Conservation (phyloP, 1,284 basidiomycete genomes). For the Leccinum solheimii region DNA sequence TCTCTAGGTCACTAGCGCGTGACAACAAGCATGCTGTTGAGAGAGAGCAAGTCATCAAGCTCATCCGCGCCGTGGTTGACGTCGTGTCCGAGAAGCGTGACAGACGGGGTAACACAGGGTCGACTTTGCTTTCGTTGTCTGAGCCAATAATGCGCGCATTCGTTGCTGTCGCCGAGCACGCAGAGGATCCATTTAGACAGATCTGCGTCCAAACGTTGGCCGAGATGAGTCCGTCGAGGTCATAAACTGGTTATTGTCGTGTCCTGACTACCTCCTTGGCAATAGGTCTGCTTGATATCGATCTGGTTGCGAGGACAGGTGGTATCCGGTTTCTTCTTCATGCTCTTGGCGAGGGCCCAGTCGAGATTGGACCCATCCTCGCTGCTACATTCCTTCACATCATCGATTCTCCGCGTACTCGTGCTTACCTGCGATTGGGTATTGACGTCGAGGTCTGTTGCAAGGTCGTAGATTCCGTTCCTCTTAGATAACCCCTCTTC, state of each 20-base stretch:
- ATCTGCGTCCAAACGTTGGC: conserved; percentile 89
- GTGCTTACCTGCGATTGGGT: conserved; percentile 79
- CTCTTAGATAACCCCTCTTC: conserved; percentile 1
- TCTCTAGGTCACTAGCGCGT: conserved; percentile 72
- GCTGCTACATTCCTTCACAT: conserved; percentile 83
- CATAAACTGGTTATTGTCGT: conserved; percentile 10
- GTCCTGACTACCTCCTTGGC: conserved; percentile 16
- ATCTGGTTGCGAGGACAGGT: conserved; percentile 78
- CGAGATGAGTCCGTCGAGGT: conserved; percentile 72
- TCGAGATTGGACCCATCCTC: conserved; percentile 84
- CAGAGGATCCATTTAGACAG: conserved; percentile 85
- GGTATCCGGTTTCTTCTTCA: conserved; percentile 89
- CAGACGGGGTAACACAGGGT: conserved; percentile 43
- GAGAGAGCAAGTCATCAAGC: conserved; percentile 92
- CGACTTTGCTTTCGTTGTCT: conserved; percentile 58
- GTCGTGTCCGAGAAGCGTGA: conserved; percentile 60
- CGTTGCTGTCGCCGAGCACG: conserved; percentile 90
- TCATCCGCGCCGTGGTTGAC: conserved; percentile 84
- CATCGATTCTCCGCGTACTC: conserved; percentile 82
- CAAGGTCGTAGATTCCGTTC: conserved; percentile 13
- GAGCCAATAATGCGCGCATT: conserved; percentile 84
- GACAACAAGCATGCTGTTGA: conserved; percentile 85
- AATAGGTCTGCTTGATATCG: conserved; percentile 80
- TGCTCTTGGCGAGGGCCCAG: conserved; percentile 84
- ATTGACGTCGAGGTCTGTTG: conserved; percentile 83